These are phyloP conservation scores for Aspergillus heteromorphus DNA, from an alignment of 495 filamentous ascomycete genomes.

Conservation along the genomic window DNA sequence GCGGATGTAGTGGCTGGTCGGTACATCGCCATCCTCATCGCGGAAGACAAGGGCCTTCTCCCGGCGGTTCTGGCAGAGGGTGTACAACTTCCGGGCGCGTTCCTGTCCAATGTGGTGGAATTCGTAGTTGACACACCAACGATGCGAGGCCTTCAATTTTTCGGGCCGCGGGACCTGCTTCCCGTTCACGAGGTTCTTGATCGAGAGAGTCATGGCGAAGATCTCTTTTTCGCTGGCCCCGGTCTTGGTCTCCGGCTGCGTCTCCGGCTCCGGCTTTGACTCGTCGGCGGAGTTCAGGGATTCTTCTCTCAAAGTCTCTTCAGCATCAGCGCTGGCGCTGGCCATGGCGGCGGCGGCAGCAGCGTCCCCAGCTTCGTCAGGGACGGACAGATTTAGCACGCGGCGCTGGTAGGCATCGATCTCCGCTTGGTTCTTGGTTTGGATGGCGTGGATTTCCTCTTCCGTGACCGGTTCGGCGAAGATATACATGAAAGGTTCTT, in stretches of 20 bases:
- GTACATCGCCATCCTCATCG: slow-evolving; percentile 30
- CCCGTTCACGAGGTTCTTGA: slow-evolving; percentile 70
- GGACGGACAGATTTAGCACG: slow-evolving; percentile 37
- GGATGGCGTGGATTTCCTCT: slow-evolving; percentile 66
- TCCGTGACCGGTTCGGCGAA: slow-evolving; percentile 80
- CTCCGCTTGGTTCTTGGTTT: slow-evolving; percentile 53
- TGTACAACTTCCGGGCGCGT: slow-evolving; percentile 21
- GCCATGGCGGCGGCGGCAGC: not conserved
- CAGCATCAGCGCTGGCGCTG: not conserved
- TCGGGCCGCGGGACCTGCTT: slow-evolving; percentile 54
- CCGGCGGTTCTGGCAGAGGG: slow-evolving; percentile 21
- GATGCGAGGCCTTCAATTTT: slow-evolving; percentile 42
- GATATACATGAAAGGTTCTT: slow-evolving; percentile 72
- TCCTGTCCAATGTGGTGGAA: slow-evolving; percentile 49
- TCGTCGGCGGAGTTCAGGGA: too few species aligned
- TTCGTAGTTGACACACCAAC: slow-evolving; percentile 74
- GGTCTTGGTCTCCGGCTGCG: not conserved
- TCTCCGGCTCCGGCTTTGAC: not conserved
- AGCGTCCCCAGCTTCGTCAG: slow-evolving; percentile 7
- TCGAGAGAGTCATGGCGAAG: slow-evolving; percentile 61
- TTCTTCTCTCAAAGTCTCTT: too few species aligned
- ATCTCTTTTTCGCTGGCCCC: slow-evolving; percentile 26
- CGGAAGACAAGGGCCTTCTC: slow-evolving; percentile 33
- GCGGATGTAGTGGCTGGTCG: slow-evolving; percentile 32
- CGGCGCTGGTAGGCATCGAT: slow-evolving; percentile 64